phyloP scores from a whole-genome alignment of 2,329 filamentous ascomycete genomes.

The Paecilomyces dactylethromorphus region DNA sequence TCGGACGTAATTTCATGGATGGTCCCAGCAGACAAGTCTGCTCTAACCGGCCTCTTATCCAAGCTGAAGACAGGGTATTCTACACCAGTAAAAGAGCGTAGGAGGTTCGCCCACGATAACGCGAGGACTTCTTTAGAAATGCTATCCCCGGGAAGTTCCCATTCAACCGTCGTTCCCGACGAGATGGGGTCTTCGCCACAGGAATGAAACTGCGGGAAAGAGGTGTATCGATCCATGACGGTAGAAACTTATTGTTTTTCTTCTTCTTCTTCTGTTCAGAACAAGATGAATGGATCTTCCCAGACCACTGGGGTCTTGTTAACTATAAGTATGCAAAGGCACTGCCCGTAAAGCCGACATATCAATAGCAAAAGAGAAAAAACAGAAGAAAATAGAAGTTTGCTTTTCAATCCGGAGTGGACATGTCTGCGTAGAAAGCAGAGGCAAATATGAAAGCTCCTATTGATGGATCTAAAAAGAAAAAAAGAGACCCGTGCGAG shows the following conservation, averaged over 20 bases:
- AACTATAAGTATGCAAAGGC: not conserved
- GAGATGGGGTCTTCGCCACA: not conserved
- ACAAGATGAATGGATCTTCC: not conserved
- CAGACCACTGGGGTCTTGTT: not conserved
- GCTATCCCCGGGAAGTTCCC: not conserved
- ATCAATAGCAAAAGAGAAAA: not conserved
- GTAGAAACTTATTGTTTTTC: not conserved
- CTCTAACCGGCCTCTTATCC: constrained; percentile 20
- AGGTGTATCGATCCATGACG: not conserved
- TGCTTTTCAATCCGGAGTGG: not conserved
- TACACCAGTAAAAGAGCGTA: constrained; percentile 24
- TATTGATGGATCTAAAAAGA: not conserved
- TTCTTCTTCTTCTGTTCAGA: not conserved
- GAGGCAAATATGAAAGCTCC: not conserved
- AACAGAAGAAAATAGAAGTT: not conserved
- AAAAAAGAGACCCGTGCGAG: not conserved
- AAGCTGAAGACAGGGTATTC: constrained; percentile 24
- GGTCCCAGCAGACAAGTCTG: constrained; percentile 12
- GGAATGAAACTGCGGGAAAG: not conserved
- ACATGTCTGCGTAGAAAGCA: not conserved
- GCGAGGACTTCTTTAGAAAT: constrained; percentile 7
- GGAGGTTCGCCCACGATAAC: constrained; percentile 23
- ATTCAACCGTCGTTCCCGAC: not conserved
- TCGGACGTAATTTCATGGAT: constrained; percentile 8
- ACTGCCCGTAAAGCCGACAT: not conserved